Evolutionary conservation across 2,329 filamentous ascomycete genomes (phyloP).

Genomic region (Cladosporium sp.): DNA sequence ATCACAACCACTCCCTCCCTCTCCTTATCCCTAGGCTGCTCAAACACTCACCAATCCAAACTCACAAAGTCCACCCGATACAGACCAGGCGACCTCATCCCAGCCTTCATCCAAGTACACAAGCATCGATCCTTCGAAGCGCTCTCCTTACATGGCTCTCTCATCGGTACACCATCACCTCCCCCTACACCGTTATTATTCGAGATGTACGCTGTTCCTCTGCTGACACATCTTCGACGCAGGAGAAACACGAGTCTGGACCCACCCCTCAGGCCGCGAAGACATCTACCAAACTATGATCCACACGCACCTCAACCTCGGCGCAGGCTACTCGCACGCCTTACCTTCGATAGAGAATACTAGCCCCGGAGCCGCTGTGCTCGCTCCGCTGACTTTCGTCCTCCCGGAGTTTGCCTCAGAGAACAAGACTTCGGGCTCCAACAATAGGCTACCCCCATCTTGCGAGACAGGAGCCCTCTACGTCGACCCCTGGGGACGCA

Average conservation of each 20-base stretch:
- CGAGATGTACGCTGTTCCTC: background rate
- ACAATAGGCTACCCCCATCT: background rate
- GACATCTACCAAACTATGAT: conserved; percentile 15
- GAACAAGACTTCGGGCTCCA: background rate
- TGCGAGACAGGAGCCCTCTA: conserved; percentile 5
- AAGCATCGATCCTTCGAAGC: conserved; percentile 10
- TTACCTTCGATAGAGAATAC: background rate
- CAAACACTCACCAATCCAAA: background rate
- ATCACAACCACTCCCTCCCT: background rate
- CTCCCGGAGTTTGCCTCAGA: background rate
- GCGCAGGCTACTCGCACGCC: background rate
- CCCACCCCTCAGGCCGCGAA: background rate
- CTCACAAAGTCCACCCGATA: background rate
- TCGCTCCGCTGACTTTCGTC: background rate
- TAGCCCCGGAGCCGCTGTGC: background rate
- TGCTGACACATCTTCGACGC: background rate
- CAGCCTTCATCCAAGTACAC: conserved; percentile 3
- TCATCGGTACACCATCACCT: background rate
- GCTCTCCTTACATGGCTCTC: conserved; percentile 2
- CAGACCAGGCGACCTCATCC: conserved; percentile 13
- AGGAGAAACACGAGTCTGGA: conserved; percentile 11
- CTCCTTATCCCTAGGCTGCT: conserved; percentile 44
- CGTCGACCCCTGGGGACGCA: conserved; percentile 11
- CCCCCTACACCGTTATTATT: background rate
- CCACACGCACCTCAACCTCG: conserved; percentile 7